phyloP scores from a whole-genome alignment of 202 grass and related monocot genomes.

The Digitaria exilis region DNA sequence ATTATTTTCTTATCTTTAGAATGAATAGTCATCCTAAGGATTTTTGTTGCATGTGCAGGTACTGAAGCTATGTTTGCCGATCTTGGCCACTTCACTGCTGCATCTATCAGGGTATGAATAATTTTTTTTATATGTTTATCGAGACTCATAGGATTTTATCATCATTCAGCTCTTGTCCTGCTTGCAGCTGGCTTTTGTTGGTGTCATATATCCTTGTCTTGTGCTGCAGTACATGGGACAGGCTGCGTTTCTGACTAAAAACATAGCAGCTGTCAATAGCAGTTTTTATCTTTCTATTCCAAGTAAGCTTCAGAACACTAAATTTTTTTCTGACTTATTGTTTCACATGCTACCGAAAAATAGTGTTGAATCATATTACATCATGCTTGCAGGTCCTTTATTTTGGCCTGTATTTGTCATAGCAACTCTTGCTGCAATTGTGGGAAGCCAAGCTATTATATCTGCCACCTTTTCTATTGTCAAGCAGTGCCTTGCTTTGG shows the following conservation, averaged over 20 bases:
- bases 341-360: not conserved
- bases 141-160: not conserved
- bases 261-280: slow-evolving; percentile 35
- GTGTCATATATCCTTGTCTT: slow-evolving; percentile 76
- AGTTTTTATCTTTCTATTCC: slow-evolving; percentile 83
- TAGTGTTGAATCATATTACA: slow-evolving; percentile 6
- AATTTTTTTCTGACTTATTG: not conserved
- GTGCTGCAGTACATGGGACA: slow-evolving; percentile 86
- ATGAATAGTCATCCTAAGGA: slow-evolving; percentile 31
- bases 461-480: slow-evolving; percentile 85
- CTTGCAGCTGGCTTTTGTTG: slow-evolving; percentile 69
- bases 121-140: not conserved
- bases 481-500: slow-evolving; percentile 77
- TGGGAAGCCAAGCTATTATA: slow-evolving; percentile 80
- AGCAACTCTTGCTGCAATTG: slow-evolving; percentile 74
- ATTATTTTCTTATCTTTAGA: slow-evolving; percentile 6
- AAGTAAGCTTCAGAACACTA: slow-evolving; percentile 44
- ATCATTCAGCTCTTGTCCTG: slow-evolving; percentile 19
- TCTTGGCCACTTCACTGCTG: slow-evolving; percentile 74
- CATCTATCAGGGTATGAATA: slow-evolving; percentile 74
- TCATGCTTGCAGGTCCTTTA: slow-evolving; percentile 55
- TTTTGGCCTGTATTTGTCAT: slow-evolving; percentile 87
- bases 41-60: slow-evolving; percentile 48
- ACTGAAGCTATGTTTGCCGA: slow-evolving; percentile 93
- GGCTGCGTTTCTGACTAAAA: slow-evolving; percentile 76